phyloP scores from a whole-genome alignment of 2,329 filamentous ascomycete genomes.

The Diaporthe nobilis region DNA sequence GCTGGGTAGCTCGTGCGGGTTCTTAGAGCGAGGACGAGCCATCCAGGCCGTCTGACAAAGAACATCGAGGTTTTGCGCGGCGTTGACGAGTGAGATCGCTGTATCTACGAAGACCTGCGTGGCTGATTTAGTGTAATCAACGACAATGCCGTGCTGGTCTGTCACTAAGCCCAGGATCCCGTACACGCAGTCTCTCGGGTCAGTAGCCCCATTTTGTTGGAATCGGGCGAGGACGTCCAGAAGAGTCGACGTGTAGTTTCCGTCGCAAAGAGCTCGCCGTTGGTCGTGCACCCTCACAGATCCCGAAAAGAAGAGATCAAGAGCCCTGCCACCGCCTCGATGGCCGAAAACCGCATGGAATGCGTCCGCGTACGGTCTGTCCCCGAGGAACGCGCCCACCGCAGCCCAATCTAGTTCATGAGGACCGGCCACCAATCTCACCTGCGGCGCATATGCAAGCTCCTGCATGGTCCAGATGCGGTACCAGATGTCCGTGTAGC shows the following conservation, averaged over 20 bases:
- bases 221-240: constrained; percentile 44
- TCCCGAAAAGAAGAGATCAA: background rate
- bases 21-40: background rate
- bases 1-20: background rate
- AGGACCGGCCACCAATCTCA: constrained; percentile 26
- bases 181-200: constrained; percentile 43
- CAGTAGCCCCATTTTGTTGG: constrained; percentile 32
- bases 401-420: constrained; percentile 38
- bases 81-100: constrained; percentile 29
- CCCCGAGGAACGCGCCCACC: constrained; percentile 35
- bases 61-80: constrained; percentile 42
- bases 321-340: background rate
- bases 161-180: constrained; percentile 38
- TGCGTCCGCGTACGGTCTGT: constrained; percentile 34
- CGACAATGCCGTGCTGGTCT: constrained; percentile 35
- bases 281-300: constrained; percentile 36
- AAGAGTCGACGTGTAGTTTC: constrained; percentile 23
- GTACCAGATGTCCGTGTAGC: constrained; percentile 21
- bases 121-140: constrained; percentile 41
- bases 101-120: constrained; percentile 35
- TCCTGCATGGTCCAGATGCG: constrained; percentile 44
- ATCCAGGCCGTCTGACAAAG: constrained; percentile 43
- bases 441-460: constrained; percentile 38
- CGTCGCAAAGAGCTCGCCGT: constrained; percentile 22
- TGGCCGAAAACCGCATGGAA: constrained; percentile 36